phyloP scores from a whole-genome alignment of 805 yeast species.

The Wickerhamomyces strasburgensis region DNA sequence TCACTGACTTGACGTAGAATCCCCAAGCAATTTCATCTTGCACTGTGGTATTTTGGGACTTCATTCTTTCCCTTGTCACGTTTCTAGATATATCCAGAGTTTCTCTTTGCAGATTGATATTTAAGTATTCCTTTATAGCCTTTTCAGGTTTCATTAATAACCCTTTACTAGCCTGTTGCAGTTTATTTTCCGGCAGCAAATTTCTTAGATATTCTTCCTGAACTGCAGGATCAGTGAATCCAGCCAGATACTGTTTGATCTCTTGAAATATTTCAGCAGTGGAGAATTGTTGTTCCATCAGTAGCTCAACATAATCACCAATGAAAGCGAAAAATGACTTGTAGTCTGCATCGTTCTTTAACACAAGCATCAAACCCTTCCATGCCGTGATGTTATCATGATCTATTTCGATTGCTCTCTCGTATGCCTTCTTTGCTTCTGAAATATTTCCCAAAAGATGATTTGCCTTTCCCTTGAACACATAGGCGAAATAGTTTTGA shows the following conservation, averaged over 20 bases:
- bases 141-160: constrained; percentile 42
- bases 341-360: constrained; percentile 33
- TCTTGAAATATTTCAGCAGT: constrained; percentile 46
- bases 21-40: constrained; percentile 43
- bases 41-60: constrained; percentile 6
- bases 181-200: constrained; percentile 50
- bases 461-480: constrained; percentile 68
- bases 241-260: constrained; percentile 40
- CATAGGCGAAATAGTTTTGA: constrained; percentile 57
- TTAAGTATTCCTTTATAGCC: constrained; percentile 41
- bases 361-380: constrained; percentile 68
- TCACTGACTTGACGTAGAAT: constrained; percentile 43
- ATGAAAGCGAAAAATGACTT: constrained; percentile 42
- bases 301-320: constrained; percentile 38
- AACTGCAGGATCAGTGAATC: constrained; percentile 26
- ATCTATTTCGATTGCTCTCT: constrained; percentile 44
- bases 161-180: constrained; percentile 49
- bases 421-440: constrained; percentile 40
- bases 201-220: constrained; percentile 44
- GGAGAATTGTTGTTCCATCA: constrained; percentile 39
- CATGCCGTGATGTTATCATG: constrained; percentile 60
- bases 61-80: constrained; percentile 44
- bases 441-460: constrained; percentile 37
- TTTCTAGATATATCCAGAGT: constrained; percentile 34
- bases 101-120: constrained; percentile 37